Evolutionary conservation across 1,139 yeast genomes (phyloP), one percentile per base, ranked within the genome.

Genomic region (Magnusiomyces magnusii): DNA sequence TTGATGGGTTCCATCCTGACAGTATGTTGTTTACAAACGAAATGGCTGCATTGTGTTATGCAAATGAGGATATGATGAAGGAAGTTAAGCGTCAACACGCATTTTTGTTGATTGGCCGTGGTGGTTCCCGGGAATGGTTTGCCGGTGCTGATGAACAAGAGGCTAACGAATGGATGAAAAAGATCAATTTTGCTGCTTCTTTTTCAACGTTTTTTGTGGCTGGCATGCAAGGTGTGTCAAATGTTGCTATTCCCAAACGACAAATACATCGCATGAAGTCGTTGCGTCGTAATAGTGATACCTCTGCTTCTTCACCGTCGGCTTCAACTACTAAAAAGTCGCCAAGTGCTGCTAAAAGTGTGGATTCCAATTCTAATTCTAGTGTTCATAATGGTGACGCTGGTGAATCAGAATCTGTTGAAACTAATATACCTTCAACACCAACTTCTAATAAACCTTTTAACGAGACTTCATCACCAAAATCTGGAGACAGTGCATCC

Each of bases 131-230:
- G 54, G 76, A 75, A 52, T 73, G 73, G 71, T 70, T 73, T 60
- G 70, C 72, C 9, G 74, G 75, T 1, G 62, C 62, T 3, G 61
- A 65, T 2, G 70, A 67, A 31, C 67, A 60, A 0, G 86, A 82
- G 53, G 72, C 79, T 69, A 67, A 71, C 21, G 79, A 79, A 39
- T 85, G 90, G 90, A 76, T 83, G 55, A 74, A 74, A 50, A 71
- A 80, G 17, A 80, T 85, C 64, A 84, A 85, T 63, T 76, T 78
- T 62, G 73, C 83, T 15, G 80, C 85, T 0, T 78, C 86, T 0
- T 70, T 81, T 55, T 78, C 78, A 52, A 76, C 80, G 2, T 76
- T 81, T 61, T 71, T 70, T 47, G 61, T 74, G 19, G 47, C 55
- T n/a, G 68, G 68, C 5, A 66, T 66, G 23, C 67, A 66, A 53